Base-by-base conservation (phyloP, 352 stramenopile species). In the Globisporangium canariense region DNA sequence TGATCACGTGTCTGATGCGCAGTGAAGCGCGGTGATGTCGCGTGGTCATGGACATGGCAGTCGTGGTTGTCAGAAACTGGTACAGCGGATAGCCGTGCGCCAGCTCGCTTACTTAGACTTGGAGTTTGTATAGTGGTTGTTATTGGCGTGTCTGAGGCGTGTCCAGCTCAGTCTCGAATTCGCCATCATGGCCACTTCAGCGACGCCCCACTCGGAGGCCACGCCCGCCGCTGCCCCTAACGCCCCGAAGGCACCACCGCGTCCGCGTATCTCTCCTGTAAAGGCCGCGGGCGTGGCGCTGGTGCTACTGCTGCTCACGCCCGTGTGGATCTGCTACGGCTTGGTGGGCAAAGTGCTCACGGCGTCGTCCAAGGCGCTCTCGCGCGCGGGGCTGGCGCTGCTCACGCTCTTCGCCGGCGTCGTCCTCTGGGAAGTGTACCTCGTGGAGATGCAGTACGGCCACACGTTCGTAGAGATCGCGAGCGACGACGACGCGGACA, bases 301-400 rank as follows among this genome's bases (percentile, higher is more conserved):
- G 22, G 41, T 57, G 1, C 18, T 86, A 11, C 28, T 71, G 51
- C 28, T 71, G 46, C 66, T 86, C 53, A 79, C 73, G 52, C 79
- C 79, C 25, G 62, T 84, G 58, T 79, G 66, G 73, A 41, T 83
- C 34, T 40, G 60, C 28, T 88, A 84, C 58, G 79, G 77, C 7
- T 61, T 73, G 8, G 30, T 86, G 13, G 79, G 79, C 16, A 64
- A 59, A 1, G 20, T 88, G 52, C 60, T 88, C 58, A 77, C 74
- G 43, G 68, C 54, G 16, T 61, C 77, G 2, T 76, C 73, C 4
- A 54, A 58, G 14, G 51, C 30, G 34, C 59, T 86, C 20, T 69
- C 69, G 4, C 46, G 20, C 22, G 43, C 20, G 1, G 73, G 77
- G 4, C 25, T 83, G 30, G 58, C 58, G 22, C 1, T 74, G 7